These are phyloP conservation scores for Cetradonia linearis DNA, from an alignment of 495 filamentous ascomycete genomes.

Conservation along the genomic window DNA sequence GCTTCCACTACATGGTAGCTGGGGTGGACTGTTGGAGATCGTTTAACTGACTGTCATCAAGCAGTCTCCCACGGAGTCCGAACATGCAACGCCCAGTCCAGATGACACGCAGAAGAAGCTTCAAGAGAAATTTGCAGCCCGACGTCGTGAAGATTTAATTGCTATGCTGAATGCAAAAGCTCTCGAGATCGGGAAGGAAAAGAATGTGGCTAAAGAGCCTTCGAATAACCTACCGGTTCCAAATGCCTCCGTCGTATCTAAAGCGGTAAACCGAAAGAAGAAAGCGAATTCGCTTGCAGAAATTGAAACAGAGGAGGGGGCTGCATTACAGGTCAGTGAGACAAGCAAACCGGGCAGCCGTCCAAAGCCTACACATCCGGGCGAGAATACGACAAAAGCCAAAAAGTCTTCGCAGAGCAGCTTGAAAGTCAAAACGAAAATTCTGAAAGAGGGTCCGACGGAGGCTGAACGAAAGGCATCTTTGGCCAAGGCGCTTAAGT, in stretches of 20 bases:
- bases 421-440: neutral
- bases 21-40: neutral
- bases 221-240: neutral
- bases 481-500: neutral
- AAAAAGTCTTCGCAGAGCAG: neutral
- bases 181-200: neutral
- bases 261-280: neutral
- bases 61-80: neutral
- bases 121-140: conserved; percentile 12
- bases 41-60: conserved; percentile 1
- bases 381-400: neutral
- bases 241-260: neutral
- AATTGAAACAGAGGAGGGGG: neutral
- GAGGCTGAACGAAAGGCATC: neutral
- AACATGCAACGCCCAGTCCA: neutral
- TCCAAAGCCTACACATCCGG: neutral
- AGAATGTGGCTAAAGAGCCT: neutral
- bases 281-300: neutral
- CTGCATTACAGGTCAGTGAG: neutral
- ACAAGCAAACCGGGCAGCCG: neutral
- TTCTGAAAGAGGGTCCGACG: neutral
- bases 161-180: neutral
- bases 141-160: conserved; percentile 13
- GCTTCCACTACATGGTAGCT: neutral
- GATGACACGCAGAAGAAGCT: conserved; percentile 8